phyloP scores from a whole-genome alignment of 2,329 filamentous ascomycete species.

The Periconia digitata region DNA sequence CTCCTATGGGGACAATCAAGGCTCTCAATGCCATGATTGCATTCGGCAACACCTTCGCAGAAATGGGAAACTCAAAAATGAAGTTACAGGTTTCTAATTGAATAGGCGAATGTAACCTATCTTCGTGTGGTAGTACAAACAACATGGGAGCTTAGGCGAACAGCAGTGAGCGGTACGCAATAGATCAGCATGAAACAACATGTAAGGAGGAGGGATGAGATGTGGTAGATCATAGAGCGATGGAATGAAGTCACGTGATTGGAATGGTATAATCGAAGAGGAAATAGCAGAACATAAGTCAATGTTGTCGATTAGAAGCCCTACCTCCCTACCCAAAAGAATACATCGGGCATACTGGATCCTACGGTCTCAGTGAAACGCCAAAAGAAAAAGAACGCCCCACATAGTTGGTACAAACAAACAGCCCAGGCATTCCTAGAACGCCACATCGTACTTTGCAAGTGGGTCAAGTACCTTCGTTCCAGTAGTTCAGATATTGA shows the following conservation, averaged over 20 bases:
- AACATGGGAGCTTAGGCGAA: background rate
- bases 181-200: background rate
- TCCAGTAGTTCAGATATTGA: background rate
- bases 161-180: conserved; percentile 11
- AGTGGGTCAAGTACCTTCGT: too few species aligned
- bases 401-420: background rate
- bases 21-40: too few species aligned
- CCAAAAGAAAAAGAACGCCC: background rate
- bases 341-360: background rate
- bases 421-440: background rate
- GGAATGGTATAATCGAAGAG: too few species aligned
- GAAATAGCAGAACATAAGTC: background rate
- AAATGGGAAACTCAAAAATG: too few species aligned
- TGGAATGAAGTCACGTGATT: too few species aligned
- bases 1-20: too few species aligned
- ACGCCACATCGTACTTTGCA: background rate
- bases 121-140: background rate
- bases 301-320: background rate
- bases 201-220: background rate
- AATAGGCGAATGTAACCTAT: conserved; percentile 1
- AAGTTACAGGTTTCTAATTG: too few species aligned
- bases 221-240: background rate
- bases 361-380: background rate
- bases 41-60: too few species aligned
- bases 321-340: background rate